These are phyloP conservation scores for Apiospora malaysiana DNA, from an alignment of 2,329 filamentous ascomycete genomes.

Conservation along the genomic window DNA sequence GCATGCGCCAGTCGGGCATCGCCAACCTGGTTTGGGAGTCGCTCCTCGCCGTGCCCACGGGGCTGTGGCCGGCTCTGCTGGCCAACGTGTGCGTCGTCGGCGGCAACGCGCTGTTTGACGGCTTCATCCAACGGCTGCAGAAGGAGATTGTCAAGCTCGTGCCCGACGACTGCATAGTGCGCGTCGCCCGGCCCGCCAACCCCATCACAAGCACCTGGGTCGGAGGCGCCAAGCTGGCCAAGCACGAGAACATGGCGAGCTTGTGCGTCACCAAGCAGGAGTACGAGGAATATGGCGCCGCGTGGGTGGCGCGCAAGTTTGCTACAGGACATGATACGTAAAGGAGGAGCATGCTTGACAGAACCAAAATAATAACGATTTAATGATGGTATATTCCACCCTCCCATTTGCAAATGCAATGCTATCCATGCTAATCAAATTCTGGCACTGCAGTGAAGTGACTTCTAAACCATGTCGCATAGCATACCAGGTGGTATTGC, in stretches of 20 bases:
- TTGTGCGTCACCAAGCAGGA: conserved; percentile 84
- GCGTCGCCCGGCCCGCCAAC: conserved; percentile 72
- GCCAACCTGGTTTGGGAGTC: conserved; percentile 84
- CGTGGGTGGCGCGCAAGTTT: conserved; percentile 78
- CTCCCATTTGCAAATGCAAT: not conserved
- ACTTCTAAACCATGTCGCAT: too few relatives aligned
- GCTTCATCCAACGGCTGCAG: conserved; percentile 81
- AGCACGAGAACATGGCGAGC: conserved; percentile 61
- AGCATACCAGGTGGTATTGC: not conserved
- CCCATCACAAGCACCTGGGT: conserved; percentile 84
- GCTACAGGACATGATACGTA: conserved; percentile 39
- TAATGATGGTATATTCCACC: not conserved
- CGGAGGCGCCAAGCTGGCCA: conserved; percentile 80
- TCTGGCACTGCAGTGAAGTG: not conserved
- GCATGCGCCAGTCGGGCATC: conserved; percentile 82
- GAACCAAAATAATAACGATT: not conserved
- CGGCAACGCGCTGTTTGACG: conserved; percentile 79
- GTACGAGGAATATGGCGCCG: conserved; percentile 84
- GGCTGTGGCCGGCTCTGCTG: conserved; percentile 81
- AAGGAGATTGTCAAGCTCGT: conserved; percentile 74
- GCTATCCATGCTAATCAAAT: not conserved
- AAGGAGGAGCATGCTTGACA: not conserved
- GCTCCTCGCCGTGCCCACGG: conserved; percentile 75
- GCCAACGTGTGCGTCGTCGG: conserved; percentile 90
- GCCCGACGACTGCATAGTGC: conserved; percentile 78